Evolutionary conservation across 176 grass and related monocot species (phyloP), one percentile per base, ranked within the genome.

Genomic region (Cymbopogon citratus): DNA sequence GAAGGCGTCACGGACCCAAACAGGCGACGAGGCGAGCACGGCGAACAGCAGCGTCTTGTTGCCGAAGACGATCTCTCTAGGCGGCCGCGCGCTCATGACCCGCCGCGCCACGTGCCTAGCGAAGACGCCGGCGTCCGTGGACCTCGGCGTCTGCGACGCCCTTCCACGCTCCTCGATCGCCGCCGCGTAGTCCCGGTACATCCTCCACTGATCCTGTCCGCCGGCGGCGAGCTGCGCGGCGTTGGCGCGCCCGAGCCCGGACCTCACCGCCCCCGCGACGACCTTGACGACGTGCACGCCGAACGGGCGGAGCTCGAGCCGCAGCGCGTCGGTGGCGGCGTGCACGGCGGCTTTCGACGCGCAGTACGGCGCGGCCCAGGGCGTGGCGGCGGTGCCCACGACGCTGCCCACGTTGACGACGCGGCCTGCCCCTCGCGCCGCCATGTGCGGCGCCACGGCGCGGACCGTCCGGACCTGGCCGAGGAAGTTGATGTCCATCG

Each of bases 331-430:
- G 7, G 92, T 87, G 3, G 87, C 80, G 4, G 89, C 86, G 89
- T 91, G 89, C 56, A 89, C 89, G 36, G 89, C 92, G 3, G 88
- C 88, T 80, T 94, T 94, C 0, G 92, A 79, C 60, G 87, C 72
- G 87, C 87, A 91, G 87, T 91, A 91, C 0, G 78, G 61, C 18
- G 78, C 81, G 0, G 89, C 87, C 89, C 89, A 87, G 0, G 92
- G 87, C 21, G 89, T 94, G 7, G 92, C 81, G 0, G 57, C 89
- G 21, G 0, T 6, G n/a, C 84, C 86, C 28, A 85, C 75, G 28
- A 94, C 87, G 77, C 89, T 89, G 15, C 89, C 84, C 4, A 91
- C 74, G 77, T 94, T 91, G 40, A 94, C 89, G 48, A 94, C 64
- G 6, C 87, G 67, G 3, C 92, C 92, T 6, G 40, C 12, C 0